Percentiles rank a stretch among this genome's conserved stretches.
Evolutionary conservation across 257 asterid genomes (phyloP).

Genomic region (Solanum okadae): DNA sequence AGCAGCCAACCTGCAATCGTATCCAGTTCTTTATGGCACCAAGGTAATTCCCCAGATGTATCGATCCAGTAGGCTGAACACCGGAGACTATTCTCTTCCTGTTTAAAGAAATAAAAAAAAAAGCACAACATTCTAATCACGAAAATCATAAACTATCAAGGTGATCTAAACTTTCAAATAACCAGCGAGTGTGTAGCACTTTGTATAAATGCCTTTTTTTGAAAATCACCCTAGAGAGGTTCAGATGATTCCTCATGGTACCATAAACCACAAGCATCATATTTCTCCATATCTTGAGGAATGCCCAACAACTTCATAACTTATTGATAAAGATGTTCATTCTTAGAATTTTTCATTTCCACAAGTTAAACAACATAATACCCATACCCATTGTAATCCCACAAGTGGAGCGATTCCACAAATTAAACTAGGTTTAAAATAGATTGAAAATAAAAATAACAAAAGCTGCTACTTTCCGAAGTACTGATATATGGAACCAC

Average conservation of each 20-base stretch:
- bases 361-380: background rate
- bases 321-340: background rate
- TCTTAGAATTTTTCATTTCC: background rate
- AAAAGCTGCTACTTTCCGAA: background rate
- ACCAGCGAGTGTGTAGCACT: background rate
- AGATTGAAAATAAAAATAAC: background rate
- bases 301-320: background rate
- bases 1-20: slow-evolving; percentile 60
- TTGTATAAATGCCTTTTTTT: background rate
- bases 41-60: slow-evolving; percentile 89
- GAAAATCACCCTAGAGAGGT: background rate
- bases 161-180: background rate
- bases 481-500: background rate
- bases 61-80: slow-evolving; percentile 98
- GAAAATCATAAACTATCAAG: background rate
- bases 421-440: background rate
- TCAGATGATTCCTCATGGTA: background rate
- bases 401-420: background rate
- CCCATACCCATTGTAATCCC: background rate
- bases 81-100: slow-evolving; percentile 98
- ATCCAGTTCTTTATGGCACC: slow-evolving; percentile 97
- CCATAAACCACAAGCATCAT: background rate
- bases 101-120: background rate
- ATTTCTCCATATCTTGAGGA: background rate
- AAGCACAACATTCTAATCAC: background rate